A percentile compares a stretch with the other conserved stretches of the same genome.
Evolutionary conservation across 768 basidiomycete genomes (phyloP).

Genomic region (Rhizopogon sp.): DNA sequence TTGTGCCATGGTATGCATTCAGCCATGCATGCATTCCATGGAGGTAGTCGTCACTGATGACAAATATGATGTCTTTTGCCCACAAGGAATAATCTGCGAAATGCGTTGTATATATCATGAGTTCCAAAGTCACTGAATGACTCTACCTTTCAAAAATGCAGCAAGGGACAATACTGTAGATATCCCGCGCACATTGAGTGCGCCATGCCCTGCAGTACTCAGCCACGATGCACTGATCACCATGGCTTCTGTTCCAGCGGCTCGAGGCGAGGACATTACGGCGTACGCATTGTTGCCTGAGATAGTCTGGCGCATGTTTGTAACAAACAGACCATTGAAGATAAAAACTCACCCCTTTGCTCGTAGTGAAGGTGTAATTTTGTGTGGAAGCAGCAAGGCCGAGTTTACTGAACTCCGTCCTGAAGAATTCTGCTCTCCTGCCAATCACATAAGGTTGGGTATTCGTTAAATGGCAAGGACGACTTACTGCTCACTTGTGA

Average conservation of each 20-base stretch:
- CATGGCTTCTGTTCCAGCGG: slow-evolving; percentile 92
- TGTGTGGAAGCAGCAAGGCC: slow-evolving; percentile 73
- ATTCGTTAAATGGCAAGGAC: neutral
- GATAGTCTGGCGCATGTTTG: slow-evolving; percentile 35
- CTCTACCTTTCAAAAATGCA: slow-evolving; percentile 72
- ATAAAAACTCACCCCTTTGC: slow-evolving; percentile 37
- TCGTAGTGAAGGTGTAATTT: slow-evolving; percentile 53
- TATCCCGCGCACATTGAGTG: slow-evolving; percentile 80
- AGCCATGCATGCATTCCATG: slow-evolving; percentile 96
- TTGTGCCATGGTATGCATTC: slow-evolving; percentile 68
- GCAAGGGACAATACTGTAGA: slow-evolving; percentile 85
- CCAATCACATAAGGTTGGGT: neutral
- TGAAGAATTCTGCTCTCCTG: slow-evolving; percentile 65
- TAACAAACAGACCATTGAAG: neutral
- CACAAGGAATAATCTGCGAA: slow-evolving; percentile 79
- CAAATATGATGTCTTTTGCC: slow-evolving; percentile 91
- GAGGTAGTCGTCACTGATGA: slow-evolving; percentile 82
- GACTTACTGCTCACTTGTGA: slow-evolving; percentile 67
- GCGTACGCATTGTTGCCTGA: slow-evolving; percentile 82
- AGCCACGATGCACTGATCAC: slow-evolving; percentile 90
- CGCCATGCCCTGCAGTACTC: slow-evolving; percentile 53
- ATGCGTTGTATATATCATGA: slow-evolving; percentile 3
- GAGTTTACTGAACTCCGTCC: slow-evolving; percentile 62
- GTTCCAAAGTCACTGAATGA: neutral
- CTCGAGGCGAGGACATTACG: slow-evolving; percentile 74